Percentiles rank a stretch among this genome's conserved stretches.
Conservation (phyloP, 179 eudicot species). For the Beta macrorhiza region DNA sequence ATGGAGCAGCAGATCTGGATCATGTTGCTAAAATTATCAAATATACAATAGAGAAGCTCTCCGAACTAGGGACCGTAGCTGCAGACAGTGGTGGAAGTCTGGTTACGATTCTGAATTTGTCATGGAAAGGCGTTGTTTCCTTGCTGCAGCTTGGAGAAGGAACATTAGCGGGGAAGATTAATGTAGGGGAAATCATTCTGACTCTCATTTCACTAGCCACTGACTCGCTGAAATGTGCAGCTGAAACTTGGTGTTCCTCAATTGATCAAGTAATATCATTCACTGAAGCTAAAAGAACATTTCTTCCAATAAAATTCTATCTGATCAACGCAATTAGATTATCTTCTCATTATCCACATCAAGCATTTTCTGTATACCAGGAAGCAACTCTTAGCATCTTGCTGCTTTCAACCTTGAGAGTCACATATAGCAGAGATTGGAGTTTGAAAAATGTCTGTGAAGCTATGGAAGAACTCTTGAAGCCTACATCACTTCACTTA, state of each 20-base stretch:
- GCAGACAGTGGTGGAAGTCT: slow-evolving; percentile 89
- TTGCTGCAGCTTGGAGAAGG: slow-evolving; percentile 90
- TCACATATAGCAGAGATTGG: slow-evolving; percentile 49
- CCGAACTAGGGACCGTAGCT: slow-evolving; percentile 78
- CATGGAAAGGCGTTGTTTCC: slow-evolving; percentile 98
- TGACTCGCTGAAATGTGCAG: slow-evolving; percentile 68
- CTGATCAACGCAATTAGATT: slow-evolving; percentile 86
- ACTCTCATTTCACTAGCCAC: slow-evolving; percentile 65
- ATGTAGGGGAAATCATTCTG: slow-evolving; percentile 59
- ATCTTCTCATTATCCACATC: slow-evolving; percentile 68
- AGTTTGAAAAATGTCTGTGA: slow-evolving; percentile 57
- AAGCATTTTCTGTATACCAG: slow-evolving; percentile 56
- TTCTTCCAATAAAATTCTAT: slow-evolving; percentile 84
- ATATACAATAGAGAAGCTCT: slow-evolving; percentile 56
- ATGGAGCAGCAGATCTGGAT: slow-evolving; percentile 35
- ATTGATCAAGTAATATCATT: slow-evolving; percentile 45
- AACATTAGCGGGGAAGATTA: slow-evolving; percentile 55
- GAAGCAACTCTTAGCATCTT: slow-evolving; percentile 57
- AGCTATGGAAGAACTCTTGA: slow-evolving; percentile 70
- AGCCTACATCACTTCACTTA: slow-evolving; percentile 70
- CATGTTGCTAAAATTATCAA: slow-evolving; percentile 52
- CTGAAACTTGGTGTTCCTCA: slow-evolving; percentile 72
- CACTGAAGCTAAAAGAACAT: slow-evolving; percentile 78
- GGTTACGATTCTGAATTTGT: slow-evolving; percentile 70
- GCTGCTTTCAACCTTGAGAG: slow-evolving; percentile 58